Evolutionary conservation across 352 stramenopile genomes (phyloP), one percentile per base, ranked within the genome.

Genomic region (Thalassiosira exigua): DNA sequence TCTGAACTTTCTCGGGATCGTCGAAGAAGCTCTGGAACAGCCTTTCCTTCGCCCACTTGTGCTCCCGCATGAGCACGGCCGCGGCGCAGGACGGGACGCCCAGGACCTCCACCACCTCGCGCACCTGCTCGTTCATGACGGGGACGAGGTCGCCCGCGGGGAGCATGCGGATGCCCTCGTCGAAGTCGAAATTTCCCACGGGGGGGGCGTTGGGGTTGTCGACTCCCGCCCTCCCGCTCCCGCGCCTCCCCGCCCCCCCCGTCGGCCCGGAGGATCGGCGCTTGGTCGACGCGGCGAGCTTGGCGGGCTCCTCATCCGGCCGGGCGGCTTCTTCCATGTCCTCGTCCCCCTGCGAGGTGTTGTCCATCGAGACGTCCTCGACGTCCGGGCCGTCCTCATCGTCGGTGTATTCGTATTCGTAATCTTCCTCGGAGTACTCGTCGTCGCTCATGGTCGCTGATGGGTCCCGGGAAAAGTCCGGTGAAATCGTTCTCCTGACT

Each of bases 31-130:
- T 64, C 65, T 91, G 77, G 32, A 91, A 79, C 5, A 93, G 59
- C 4, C 67, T 48, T 66, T 94, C 89, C 42, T 92, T 92, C 26
- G 78, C 83, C 81, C 81, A 94, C 57, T 90, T 89, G 56, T 89
- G 61, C 57, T 88, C 67, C 7, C 87, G 74, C 62, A 94, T 76
- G 26, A 94, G 80, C n/a, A 87, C 81, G 4, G 67, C 41, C 32
- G 87, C 87, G 22, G 86, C 87, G 29, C 68, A 41, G 1, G 39
- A 29, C 7, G 87, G 73, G 44, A 92, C 81, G 29, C 76, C 75
- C 0, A 94, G 71, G 17, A 94, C 77, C 58, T 93, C 85, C 0
- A 71, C 75, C 3, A 88, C 81, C 69, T 94, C 89, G 30, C 79
- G 79, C 30, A 92, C 59, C 26, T 82, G 76, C 36, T 68, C 74